Evolutionary conservation across 768 basidiomycete genomes (phyloP).

Genomic region (Amanita pallidorosea): DNA sequence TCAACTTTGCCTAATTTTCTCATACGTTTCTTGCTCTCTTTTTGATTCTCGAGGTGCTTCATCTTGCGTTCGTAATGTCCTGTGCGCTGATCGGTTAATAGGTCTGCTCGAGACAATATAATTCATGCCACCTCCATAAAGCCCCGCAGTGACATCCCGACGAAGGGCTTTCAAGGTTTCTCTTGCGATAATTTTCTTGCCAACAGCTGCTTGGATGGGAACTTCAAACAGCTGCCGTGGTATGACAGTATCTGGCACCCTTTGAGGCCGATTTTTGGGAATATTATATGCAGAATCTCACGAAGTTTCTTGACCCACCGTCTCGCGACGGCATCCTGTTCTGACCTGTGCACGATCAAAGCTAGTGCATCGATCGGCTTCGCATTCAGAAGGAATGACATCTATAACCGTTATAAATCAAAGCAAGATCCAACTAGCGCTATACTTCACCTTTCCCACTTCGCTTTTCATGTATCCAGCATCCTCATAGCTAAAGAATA

Average conservation of each 20-base stretch:
- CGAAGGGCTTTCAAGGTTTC: constrained; percentile 81
- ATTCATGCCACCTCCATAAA: constrained; percentile 66
- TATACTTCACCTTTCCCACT: constrained; percentile 57
- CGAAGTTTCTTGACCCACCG: constrained; percentile 90
- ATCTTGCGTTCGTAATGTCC: constrained; percentile 92
- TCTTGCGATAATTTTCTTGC: constrained; percentile 78
- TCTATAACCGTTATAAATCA: constrained; percentile 29
- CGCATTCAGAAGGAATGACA: constrained; percentile 82
- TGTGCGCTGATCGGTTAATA: constrained; percentile 13
- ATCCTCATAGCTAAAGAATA: constrained; percentile 72
- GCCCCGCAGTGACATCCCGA: constrained; percentile 87
- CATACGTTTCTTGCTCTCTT: constrained; percentile 84
- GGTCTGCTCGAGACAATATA: background rate
- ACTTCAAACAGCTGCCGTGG: constrained; percentile 91
- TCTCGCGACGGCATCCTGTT: constrained; percentile 62
- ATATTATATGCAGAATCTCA: constrained; percentile 25
- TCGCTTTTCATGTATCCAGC: constrained; percentile 79
- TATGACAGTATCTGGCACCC: constrained; percentile 68
- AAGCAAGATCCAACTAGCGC: background rate
- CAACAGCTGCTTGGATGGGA: constrained; percentile 89
- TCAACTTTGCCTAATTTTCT: constrained; percentile 84
- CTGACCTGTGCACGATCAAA: constrained; percentile 79
- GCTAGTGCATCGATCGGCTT: constrained; percentile 91
- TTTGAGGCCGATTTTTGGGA: background rate
- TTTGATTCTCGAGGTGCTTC: constrained; percentile 83